A percentile compares a stretch with the other conserved stretches of the same genome.
Evolutionary conservation across 1,284 basidiomycete genomes (phyloP).

Genomic region (Trichosporon coremiiforme): DNA sequence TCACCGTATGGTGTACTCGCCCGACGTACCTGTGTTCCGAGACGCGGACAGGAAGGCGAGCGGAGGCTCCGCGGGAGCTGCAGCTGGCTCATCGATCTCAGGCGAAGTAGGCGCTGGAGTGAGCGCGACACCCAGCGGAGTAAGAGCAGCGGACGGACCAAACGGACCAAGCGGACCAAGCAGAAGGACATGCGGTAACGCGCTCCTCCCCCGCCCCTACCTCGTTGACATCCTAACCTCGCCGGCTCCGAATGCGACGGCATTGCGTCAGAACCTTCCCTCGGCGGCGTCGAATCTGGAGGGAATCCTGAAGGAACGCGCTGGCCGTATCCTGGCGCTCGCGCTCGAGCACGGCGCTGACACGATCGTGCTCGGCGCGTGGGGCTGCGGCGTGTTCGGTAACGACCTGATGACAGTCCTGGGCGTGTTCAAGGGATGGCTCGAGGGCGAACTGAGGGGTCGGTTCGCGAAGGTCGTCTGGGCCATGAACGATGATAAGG

Average conservation of each 20-base stretch:
- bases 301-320: slow-evolving; percentile 23
- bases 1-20: slow-evolving; percentile 30
- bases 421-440: slow-evolving; percentile 18
- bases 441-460: slow-evolving; percentile 22
- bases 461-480: slow-evolving; percentile 26
- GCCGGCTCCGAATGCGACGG: slow-evolving; percentile 27
- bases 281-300: background rate
- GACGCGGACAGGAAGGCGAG: background rate
- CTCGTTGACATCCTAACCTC: slow-evolving; percentile 24
- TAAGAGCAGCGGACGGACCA: background rate
- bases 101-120: no score
- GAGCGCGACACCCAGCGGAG: background rate
- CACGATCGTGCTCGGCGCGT: slow-evolving; percentile 31
- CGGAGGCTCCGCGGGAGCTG: background rate
- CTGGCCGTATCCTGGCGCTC: slow-evolving; percentile 27
- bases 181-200: background rate
- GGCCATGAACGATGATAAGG: slow-evolving; percentile 25
- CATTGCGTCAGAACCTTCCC: slow-evolving; percentile 16
- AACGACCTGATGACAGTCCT: slow-evolving; percentile 26
- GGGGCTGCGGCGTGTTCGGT: slow-evolving; percentile 33
- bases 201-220: slow-evolving; percentile 21
- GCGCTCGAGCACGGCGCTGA: slow-evolving; percentile 18
- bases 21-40: slow-evolving; percentile 27
- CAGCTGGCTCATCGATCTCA: no score
- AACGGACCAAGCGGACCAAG: no score